Percentiles rank a stretch among this genome's conserved stretches.
These are phyloP conservation scores for Pythium biforme DNA, from an alignment of 352 stramenopile genomes.

Conservation along the genomic window DNA sequence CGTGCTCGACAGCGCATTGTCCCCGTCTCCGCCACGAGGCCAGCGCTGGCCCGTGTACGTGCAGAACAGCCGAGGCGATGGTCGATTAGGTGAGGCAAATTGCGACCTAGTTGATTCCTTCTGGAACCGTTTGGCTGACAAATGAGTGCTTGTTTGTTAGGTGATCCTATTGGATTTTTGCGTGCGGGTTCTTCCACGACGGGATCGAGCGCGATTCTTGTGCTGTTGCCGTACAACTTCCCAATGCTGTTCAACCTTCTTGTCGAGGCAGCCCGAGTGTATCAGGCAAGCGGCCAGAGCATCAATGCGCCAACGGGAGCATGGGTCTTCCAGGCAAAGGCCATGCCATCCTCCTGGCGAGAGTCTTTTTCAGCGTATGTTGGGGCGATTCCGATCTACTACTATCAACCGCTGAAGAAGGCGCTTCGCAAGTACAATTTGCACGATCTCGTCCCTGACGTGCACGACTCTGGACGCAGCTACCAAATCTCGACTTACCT, in stretches of 20 bases:
- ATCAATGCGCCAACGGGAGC: slow-evolving; percentile 57
- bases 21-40: slow-evolving; percentile 55
- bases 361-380: slow-evolving; percentile 83
- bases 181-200: slow-evolving; percentile 36
- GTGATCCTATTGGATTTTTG: slow-evolving; percentile 82
- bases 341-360: slow-evolving; percentile 84
- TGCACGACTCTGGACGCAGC: slow-evolving; percentile 76
- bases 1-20: slow-evolving; percentile 56
- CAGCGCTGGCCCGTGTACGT: slow-evolving; percentile 86
- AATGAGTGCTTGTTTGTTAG: slow-evolving; percentile 14
- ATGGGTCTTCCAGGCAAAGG: slow-evolving; percentile 88
- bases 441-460: slow-evolving; percentile 84
- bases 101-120: background rate
- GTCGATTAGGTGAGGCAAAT: slow-evolving; percentile 45
- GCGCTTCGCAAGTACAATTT: slow-evolving; percentile 85
- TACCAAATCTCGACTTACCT: slow-evolving; percentile 82
- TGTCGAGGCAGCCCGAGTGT: slow-evolving; percentile 79
- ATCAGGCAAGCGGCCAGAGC: slow-evolving; percentile 76
- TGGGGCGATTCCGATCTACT: slow-evolving; percentile 73
- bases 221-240: slow-evolving; percentile 89
- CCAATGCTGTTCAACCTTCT: slow-evolving; percentile 78
- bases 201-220: slow-evolving; percentile 50
- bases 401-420: slow-evolving; percentile 81
- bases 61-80: slow-evolving; percentile 77
- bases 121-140: background rate